Base-by-base conservation (phyloP, 192 early-diverging fungal genomes). In the Coemansia sp. region DNA sequence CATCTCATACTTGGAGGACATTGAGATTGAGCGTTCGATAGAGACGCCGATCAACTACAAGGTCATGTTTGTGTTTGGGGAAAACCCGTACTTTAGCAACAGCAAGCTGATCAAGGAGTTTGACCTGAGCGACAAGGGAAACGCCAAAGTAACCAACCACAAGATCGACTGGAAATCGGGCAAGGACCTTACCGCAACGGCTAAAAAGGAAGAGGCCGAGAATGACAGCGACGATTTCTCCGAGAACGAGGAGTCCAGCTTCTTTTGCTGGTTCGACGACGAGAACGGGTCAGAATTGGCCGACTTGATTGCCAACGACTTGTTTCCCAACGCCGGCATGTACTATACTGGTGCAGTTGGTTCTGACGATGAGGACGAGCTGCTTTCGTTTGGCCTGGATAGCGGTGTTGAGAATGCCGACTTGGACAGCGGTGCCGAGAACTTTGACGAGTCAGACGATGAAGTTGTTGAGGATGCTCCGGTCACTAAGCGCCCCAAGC, bases 311-410 rank as follows among this genome's bases (percentile, higher is more conserved):
- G 80, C 75, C 51, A 77, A 82, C 21, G 75, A 82, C 56, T 39
- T 82, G 58, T 77, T 68, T 59, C 75, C 93, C 35, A 93, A 93
- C 49, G 93, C 95, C 23, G 96, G 97, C 86, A 98, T 97, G 86
- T 87, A 86, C 62, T 98, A 97, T 84, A 93, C 95, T 75, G 88
- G 70, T 19, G 82, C 75, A 12, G 86, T 88, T 3, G 83, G 85
- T 29, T 72, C 72, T 11, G 80, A 77, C 43, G 88, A 87, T 45
- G 90, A 92, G 27, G 85, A 88, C 53, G 75, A 90, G 73, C 91
- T 94, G 41, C 81, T 94, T 27, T 85, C 88, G 62, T 92, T 88
- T 75, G 75, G 72, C 52, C 62, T 15, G 15, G 56, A 67, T 29
- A 69, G 65, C 62, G 70, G 69, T 22, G 67, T 27, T 22, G 63